Percentiles rank a stretch among this genome's conserved stretches.
These are phyloP conservation scores for Myotisia sp. DNA, from an alignment of 2,329 filamentous ascomycete genomes.

Conservation along the genomic window DNA sequence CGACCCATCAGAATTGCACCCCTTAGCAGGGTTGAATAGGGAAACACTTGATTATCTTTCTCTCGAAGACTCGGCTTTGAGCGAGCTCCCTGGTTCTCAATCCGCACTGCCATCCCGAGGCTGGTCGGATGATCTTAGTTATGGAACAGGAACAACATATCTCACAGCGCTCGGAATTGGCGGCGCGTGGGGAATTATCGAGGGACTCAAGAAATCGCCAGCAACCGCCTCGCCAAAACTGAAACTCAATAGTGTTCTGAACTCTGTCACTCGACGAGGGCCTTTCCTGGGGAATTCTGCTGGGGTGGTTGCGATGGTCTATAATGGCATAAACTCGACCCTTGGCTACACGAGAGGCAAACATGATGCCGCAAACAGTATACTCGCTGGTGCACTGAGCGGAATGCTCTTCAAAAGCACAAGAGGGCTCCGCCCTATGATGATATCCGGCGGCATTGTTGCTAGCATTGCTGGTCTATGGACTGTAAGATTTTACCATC, in stretches of 20 bases:
- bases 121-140: constrained; percentile 96
- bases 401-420: constrained; percentile 97
- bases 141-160: constrained; percentile 91
- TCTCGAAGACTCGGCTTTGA: constrained; percentile 80
- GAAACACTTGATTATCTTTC: constrained; percentile 89
- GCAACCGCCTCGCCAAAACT: constrained; percentile 71
- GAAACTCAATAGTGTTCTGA: constrained; percentile 83
- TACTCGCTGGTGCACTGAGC: constrained; percentile 70
- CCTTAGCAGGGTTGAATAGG: constrained; percentile 81
- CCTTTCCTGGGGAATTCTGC: constrained; percentile 94
- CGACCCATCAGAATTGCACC: constrained; percentile 80
- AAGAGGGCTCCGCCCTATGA: constrained; percentile 74
- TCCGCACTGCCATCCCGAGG: constrained; percentile 87
- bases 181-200: constrained; percentile 81
- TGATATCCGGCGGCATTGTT: constrained; percentile 84
- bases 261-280: constrained; percentile 81
- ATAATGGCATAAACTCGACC: constrained; percentile 82
- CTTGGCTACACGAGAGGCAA: constrained; percentile 67
- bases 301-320: constrained; percentile 87
- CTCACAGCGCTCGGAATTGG: constrained; percentile 72
- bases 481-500: constrained; percentile 55
- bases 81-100: constrained; percentile 69
- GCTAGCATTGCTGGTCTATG: constrained; percentile 72
- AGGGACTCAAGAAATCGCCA: constrained; percentile 63
- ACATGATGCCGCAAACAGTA: constrained; percentile 80